Evolutionary conservation across 1,284 basidiomycete species (phyloP).

Genomic region (Volvariella surrecta): DNA sequence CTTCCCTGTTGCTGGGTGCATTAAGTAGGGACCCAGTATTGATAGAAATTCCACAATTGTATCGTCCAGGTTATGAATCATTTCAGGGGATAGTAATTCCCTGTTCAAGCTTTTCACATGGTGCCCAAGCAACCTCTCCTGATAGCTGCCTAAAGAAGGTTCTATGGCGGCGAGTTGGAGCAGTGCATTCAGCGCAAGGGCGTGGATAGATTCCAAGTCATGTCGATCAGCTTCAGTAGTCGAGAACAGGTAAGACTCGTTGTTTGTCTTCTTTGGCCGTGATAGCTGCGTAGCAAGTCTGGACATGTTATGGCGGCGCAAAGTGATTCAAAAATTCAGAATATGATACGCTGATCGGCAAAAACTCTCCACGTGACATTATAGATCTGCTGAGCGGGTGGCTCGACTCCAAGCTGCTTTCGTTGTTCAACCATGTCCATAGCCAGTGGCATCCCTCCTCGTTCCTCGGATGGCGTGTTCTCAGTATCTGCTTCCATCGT

Average conservation of each 20-base stretch:
- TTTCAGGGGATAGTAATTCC: slow-evolving; percentile 66
- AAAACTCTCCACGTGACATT: too few species aligned
- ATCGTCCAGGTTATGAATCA: slow-evolving; percentile 53
- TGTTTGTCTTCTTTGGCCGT: slow-evolving; percentile 50
- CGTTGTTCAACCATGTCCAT: too few species aligned
- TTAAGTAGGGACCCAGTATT: slow-evolving; percentile 72
- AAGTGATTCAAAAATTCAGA: background rate
- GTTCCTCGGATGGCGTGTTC: slow-evolving; percentile 23
- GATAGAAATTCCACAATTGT: slow-evolving; percentile 60
- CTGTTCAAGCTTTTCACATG: slow-evolving; percentile 72
- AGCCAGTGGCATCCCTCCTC: slow-evolving; percentile 11
- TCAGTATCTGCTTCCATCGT: slow-evolving; percentile 23
- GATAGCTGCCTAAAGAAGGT: slow-evolving; percentile 56
- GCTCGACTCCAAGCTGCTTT: too few species aligned
- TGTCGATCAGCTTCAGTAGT: slow-evolving; percentile 73
- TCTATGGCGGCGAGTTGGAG: slow-evolving; percentile 68
- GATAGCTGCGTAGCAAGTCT: slow-evolving; percentile 83
- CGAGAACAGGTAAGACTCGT: slow-evolving; percentile 82
- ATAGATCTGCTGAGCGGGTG: too few species aligned
- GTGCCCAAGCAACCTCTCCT: slow-evolving; percentile 79
- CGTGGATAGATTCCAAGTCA: slow-evolving; percentile 83
- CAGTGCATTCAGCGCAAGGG: slow-evolving; percentile 79
- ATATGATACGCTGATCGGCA: too few species aligned
- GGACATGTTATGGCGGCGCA: slow-evolving; percentile 33
- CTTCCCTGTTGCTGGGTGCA: slow-evolving; percentile 78